Conservation (phyloP, 345 rosid species). For the Pistacia atlantica region DNA sequence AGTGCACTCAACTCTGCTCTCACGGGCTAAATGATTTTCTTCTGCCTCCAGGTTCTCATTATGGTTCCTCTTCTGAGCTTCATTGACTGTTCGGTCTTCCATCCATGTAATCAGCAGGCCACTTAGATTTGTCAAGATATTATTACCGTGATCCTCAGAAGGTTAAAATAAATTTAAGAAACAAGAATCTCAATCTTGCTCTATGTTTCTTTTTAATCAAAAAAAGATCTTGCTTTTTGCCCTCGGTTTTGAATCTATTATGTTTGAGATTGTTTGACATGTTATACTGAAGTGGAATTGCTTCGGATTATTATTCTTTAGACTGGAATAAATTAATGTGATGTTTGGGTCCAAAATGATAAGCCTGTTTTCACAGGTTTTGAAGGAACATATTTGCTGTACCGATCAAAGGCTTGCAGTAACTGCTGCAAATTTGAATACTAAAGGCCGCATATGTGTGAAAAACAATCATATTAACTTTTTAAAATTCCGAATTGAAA, state of each 20-base stretch:
- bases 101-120: slow-evolving; percentile 18
- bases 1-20: slow-evolving; percentile 72
- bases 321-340: neutral
- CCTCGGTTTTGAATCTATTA: neutral
- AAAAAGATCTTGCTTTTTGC: neutral
- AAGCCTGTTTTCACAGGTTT: neutral
- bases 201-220: neutral
- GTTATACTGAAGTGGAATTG: neutral
- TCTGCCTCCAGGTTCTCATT: slow-evolving; percentile 3
- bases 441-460: too few species aligned
- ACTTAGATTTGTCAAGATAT: slow-evolving; percentile 18
- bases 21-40: slow-evolving; percentile 42
- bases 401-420: too few species aligned
- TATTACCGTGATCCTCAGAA: neutral
- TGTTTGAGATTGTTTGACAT: slow-evolving; percentile 4
- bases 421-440: too few species aligned
- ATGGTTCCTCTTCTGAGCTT: slow-evolving; percentile 19
- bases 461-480: too few species aligned
- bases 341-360: neutral
- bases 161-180: slow-evolving; percentile 2
- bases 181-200: slow-evolving; percentile 13
- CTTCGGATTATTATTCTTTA: neutral
- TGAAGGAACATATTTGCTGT: too few species aligned
- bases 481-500: too few species aligned
- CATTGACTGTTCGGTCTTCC: slow-evolving; percentile 18